These are phyloP conservation scores for Phytophthora sansomeana DNA, from an alignment of 352 stramenopile species.

Conservation along the genomic window DNA sequence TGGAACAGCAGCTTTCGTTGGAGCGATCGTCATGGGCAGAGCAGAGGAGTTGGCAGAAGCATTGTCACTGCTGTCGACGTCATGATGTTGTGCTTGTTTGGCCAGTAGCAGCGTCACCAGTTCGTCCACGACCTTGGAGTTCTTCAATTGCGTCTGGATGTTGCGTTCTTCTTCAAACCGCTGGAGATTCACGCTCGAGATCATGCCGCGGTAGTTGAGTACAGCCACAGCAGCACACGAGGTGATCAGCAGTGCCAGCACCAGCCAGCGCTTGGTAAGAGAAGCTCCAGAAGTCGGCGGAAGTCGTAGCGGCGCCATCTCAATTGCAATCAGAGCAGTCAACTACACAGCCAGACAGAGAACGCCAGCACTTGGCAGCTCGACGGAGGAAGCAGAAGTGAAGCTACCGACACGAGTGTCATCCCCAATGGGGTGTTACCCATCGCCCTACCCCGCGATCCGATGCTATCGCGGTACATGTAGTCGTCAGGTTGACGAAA, in stretches of 20 bases:
- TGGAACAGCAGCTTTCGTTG: neutral
- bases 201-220: conserved; percentile 48
- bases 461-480: conserved; percentile 25
- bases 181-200: conserved; percentile 5
- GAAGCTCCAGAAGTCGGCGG: neutral
- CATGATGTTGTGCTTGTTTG: conserved; percentile 15
- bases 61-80: conserved; percentile 2
- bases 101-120: conserved; percentile 28
- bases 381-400: conserved; percentile 10
- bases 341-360: too few relatives aligned
- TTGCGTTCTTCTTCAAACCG: neutral
- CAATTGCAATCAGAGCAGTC: neutral
- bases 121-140: conserved; percentile 29
- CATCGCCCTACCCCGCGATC: conserved; percentile 28
- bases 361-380: neutral
- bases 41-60: neutral
- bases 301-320: conserved; percentile 14
- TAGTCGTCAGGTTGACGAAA: conserved; percentile 19
- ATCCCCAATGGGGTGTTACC: too few relatives aligned
- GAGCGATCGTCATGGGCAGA: neutral
- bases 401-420: conserved; percentile 11
- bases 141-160: conserved; percentile 9
- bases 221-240: conserved; percentile 32
- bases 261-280: conserved; percentile 20
- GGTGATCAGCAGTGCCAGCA: conserved; percentile 33